Base-by-base conservation (phyloP, 768 basidiomycete species). In the Paxillus ammoniavirescens region DNA sequence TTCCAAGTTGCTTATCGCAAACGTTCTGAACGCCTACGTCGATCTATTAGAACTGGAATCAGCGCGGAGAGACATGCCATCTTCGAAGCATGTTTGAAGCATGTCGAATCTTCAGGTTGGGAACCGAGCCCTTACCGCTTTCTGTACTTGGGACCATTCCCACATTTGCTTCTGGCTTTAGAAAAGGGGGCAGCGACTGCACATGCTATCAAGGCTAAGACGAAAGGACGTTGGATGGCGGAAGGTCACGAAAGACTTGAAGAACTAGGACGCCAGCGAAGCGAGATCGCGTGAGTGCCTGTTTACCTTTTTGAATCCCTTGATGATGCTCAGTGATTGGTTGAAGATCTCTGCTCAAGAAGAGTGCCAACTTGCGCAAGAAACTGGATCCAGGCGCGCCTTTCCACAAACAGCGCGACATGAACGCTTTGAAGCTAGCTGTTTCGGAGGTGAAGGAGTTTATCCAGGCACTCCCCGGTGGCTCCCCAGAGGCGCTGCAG, bases 141-240 rank as follows among this genome's bases (percentile, higher is more conserved):
- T 0, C 62, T 77, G 10, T 78, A 74, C 58, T 60, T 67, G 8
- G 65, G 67, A 42, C 64, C 66, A 15, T 63, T 81, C 8, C 75
- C 78, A 2, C 74, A 70, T 48, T 55, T 80, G 28, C 60, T 78
- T 2, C 54, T 75, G 3, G 73, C 55, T 65, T 80, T 28, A 73
- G 35, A 80, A 43, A 50, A 62, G n/a, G 60, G 65, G 21, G 60
- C 70, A 8, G 33, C 59, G 2, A 26, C 63, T 18, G 56, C 70
- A 7, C 42, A 61, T 35, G 46, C 59, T 14, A 54, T 62, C 47
- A 78, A 78, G 64, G 51, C 17, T 5, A 57, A 61, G 18, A 60
- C 63, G 2, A 78, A 73, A 49, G 62, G 66, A 40, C 64, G 61
- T 12, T 60, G 28, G 4, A 50, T 56, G 10, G 70, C 35, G 12